A percentile compares a stretch with the other conserved stretches of the same genome.
Evolutionary conservation across 306 rosid species (phyloP).

Genomic region (Mucuna pruriens): DNA sequence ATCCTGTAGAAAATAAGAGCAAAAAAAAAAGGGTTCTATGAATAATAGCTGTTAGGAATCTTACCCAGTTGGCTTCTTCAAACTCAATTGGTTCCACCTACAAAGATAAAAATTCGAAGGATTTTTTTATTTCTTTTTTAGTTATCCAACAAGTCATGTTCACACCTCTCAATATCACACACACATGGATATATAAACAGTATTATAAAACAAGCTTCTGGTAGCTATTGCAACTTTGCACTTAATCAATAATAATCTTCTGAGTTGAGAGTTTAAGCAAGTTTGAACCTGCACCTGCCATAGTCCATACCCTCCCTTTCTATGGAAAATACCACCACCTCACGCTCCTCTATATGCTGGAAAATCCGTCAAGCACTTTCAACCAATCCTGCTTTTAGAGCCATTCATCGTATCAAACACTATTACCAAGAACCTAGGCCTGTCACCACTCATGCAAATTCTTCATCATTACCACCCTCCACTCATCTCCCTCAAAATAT

Average conservation of each 20-base stretch:
- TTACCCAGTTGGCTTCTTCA: constrained; percentile 15
- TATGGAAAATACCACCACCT: constrained; percentile 44
- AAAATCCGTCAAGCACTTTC: constrained; percentile 53
- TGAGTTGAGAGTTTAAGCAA: neutral
- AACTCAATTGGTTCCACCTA: constrained; percentile 26
- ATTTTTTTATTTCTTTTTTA: neutral
- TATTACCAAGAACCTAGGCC: constrained; percentile 5
- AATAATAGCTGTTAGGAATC: constrained; percentile 43
- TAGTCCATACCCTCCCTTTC: constrained; percentile 5
- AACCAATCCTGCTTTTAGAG: constrained; percentile 36
- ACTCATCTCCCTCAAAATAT: constrained; percentile 8
- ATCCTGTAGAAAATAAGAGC: constrained; percentile 4
- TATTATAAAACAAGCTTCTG: constrained; percentile 38
- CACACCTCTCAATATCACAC: neutral
- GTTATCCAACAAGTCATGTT: neutral
- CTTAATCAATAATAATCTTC: constrained; percentile 22
- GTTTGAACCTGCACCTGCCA: neutral
- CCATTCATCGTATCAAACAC: constrained; percentile 33
- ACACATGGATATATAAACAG: neutral
- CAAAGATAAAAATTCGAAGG: constrained; percentile 30
- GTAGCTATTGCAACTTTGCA: neutral
- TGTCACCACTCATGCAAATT: neutral
- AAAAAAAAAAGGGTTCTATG: neutral
- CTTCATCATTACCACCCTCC: neutral
- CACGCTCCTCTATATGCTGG: constrained; percentile 49